Evolutionary conservation across 192 early-diverging fungal species (phyloP).

Genomic region (Backusella liffmaniae): DNA sequence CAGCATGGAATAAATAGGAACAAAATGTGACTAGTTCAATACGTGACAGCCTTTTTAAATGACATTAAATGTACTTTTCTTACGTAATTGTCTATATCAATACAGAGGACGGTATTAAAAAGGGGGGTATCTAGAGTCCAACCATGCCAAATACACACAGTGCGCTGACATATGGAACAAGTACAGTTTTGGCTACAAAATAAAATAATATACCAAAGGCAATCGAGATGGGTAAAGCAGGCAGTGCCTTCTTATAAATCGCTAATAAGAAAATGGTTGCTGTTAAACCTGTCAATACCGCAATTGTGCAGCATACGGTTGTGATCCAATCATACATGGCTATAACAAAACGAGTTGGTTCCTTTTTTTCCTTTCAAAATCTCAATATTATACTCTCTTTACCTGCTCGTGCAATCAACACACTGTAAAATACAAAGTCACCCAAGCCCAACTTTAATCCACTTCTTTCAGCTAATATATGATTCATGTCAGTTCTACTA

Average conservation of each 20-base stretch:
- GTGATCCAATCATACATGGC: constrained; percentile 83
- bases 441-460: constrained; percentile 87
- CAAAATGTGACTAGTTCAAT: neutral
- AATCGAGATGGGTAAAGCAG: constrained; percentile 85
- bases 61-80: too few relatives aligned
- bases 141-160: constrained; percentile 42
- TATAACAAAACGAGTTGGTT: constrained; percentile 6
- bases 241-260: constrained; percentile 77
- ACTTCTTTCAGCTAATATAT: constrained; percentile 44
- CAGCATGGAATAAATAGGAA: neutral
- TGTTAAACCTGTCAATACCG: constrained; percentile 80
- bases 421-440: constrained; percentile 91
- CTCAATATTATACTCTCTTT: neutral
- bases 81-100: neutral
- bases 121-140: constrained; percentile 12
- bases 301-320: constrained; percentile 72
- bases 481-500: neutral
- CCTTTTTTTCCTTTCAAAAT: neutral
- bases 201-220: constrained; percentile 85
- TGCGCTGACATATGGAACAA: constrained; percentile 45
- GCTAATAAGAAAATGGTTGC: constrained; percentile 88
- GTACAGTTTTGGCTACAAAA: constrained; percentile 53
- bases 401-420: constrained; percentile 77
- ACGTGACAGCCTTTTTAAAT: neutral
- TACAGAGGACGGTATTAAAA: neutral